Conservation (phyloP, 306 rosid species). For the Lathyrus oleraceus region DNA sequence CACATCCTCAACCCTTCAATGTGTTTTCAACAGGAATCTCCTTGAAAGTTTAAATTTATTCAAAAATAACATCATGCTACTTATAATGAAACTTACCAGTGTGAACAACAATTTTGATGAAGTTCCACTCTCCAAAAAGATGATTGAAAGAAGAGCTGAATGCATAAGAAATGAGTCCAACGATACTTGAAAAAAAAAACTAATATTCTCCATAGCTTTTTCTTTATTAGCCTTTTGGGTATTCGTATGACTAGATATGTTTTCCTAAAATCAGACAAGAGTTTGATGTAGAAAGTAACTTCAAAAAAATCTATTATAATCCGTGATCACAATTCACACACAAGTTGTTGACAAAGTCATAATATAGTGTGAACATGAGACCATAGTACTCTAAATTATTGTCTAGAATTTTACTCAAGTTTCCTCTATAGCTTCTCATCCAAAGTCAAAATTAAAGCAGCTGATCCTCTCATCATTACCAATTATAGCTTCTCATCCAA, state of each 20-base stretch:
- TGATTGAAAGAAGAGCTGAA: slow-evolving; percentile 32
- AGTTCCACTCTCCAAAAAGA: slow-evolving; percentile 38
- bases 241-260: background rate
- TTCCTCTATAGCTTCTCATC: background rate
- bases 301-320: too few relatives aligned
- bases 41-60: slow-evolving; percentile 26
- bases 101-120: slow-evolving; percentile 24
- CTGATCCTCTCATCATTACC: too few relatives aligned
- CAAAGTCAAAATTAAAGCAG: too few relatives aligned
- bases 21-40: slow-evolving; percentile 22
- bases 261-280: too few relatives aligned
- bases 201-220: slow-evolving; percentile 31
- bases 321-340: too few relatives aligned
- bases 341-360: too few relatives aligned
- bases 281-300: too few relatives aligned
- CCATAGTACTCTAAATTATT: too few relatives aligned
- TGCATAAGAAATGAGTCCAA: slow-evolving; percentile 30
- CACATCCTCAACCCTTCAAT: background rate
- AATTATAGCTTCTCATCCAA: background rate
- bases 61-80: slow-evolving; percentile 24
- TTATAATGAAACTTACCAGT: background rate
- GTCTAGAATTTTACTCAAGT: background rate
- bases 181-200: slow-evolving; percentile 27
- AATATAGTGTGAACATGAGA: too few relatives aligned
- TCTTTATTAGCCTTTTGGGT: background rate